A percentile compares a stretch with the other conserved stretches of the same genome.
Evolutionary conservation across 805 yeast genomes (phyloP).

Genomic region (Candida tammaniensis): DNA sequence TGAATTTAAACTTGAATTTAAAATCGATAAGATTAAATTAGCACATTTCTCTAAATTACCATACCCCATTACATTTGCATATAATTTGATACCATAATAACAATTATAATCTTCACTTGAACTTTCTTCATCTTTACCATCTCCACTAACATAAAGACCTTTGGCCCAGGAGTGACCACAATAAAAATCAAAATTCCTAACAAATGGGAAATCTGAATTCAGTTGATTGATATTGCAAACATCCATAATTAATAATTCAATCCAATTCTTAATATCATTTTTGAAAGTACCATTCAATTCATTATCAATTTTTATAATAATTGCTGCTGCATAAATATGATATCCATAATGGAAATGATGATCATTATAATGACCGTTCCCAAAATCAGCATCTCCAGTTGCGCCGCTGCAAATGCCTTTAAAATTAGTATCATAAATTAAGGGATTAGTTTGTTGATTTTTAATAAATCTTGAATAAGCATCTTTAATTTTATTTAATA

Average conservation of each 20-base stretch:
- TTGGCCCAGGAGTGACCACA: constrained; percentile 77
- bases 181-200: constrained; percentile 69
- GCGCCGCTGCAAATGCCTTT: constrained; percentile 51
- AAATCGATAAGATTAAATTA: constrained; percentile 55
- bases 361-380: constrained; percentile 74
- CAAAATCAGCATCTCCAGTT: constrained; percentile 51
- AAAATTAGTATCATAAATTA: constrained; percentile 51
- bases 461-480: constrained; percentile 39
- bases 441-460: constrained; percentile 44
- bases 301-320: constrained; percentile 61
- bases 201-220: constrained; percentile 62
- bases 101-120: constrained; percentile 71
- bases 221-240: constrained; percentile 55
- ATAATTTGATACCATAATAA: constrained; percentile 61
- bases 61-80: constrained; percentile 60
- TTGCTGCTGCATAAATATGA: constrained; percentile 75
- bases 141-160: constrained; percentile 63
- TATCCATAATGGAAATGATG: constrained; percentile 87
- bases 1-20: constrained; percentile 47
- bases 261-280: constrained; percentile 55
- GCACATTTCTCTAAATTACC: constrained; percentile 38
- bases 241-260: constrained; percentile 60
- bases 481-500: constrained; percentile 32
- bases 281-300: constrained; percentile 38
- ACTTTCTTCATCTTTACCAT: constrained; percentile 73